Evolutionary conservation across 2,329 filamentous ascomycete species (phyloP), one percentile per base, ranked within the genome.

Genomic region (Cyanodermella asteris): DNA sequence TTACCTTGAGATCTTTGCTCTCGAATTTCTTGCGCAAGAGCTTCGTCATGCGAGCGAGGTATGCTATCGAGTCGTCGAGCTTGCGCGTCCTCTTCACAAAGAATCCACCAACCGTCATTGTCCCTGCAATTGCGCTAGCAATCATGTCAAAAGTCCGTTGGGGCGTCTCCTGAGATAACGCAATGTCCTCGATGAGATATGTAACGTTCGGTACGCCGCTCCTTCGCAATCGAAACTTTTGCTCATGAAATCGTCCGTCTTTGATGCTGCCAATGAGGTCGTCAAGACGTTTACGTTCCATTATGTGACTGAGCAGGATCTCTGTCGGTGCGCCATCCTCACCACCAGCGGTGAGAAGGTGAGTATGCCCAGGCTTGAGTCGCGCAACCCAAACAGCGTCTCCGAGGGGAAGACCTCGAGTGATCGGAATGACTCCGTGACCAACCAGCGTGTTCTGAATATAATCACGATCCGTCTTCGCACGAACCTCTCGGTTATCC

Each of bases 211-310:
- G 65, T n/a, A 78, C 56, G 0, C 76, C 76, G 0, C 67, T 76
- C 25, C 66, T 66, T 27, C 63, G 61, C 7, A 84, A 56, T 1
- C 77, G 70, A 41, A 81, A 84, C 42, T 87, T 84, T 42, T 87
- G 77, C 43, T 87, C 77, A 36, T 73, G 72, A 37, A 81, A 84
- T 3, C 77, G 67, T 1, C 75, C 74, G 33, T 84, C 77, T 44
- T 75, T 80, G 48, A 87, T 78, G 32, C 73, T 81, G 25, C 61
- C 54, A n/a, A 84, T 60, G 23, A 87, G 51, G 42, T 87, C 77
- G 39, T 84, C 76, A 0, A 82, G 59, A 6, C 77, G 60, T 42
- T 87, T 87, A 31, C 77, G 61, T 47, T 87, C 77, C 2, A 81
- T 62, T 22, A 87, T 76, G 58, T 71, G 78, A 44, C 84, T 76